These are phyloP conservation scores for Priceomyces medius DNA, from an alignment of 805 yeast genomes.

Conservation along the genomic window DNA sequence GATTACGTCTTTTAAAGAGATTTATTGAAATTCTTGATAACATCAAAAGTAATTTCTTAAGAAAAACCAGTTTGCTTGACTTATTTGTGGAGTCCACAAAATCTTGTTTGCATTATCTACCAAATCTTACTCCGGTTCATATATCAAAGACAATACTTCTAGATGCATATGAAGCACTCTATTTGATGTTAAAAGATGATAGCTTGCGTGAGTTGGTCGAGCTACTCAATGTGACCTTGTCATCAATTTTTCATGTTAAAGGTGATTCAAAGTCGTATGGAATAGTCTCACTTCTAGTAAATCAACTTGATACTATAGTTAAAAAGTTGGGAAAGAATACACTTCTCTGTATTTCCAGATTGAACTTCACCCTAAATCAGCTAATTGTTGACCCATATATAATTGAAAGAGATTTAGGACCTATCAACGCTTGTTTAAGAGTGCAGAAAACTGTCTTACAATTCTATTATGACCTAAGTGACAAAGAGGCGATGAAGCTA, in stretches of 20 bases:
- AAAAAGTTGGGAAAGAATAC: slow-evolving; percentile 14
- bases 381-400: slow-evolving; percentile 28
- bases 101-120: slow-evolving; percentile 26
- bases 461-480: slow-evolving; percentile 12
- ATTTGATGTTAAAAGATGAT: slow-evolving; percentile 11
- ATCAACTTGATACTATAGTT: slow-evolving; percentile 13
- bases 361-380: slow-evolving; percentile 30
- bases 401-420: slow-evolving; percentile 18
- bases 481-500: slow-evolving; percentile 16
- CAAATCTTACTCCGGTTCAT: slow-evolving; percentile 24
- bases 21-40: slow-evolving; percentile 11
- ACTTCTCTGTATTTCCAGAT: slow-evolving; percentile 25
- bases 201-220: slow-evolving; percentile 17
- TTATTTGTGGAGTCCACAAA: slow-evolving; percentile 26
- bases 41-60: slow-evolving; percentile 8
- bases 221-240: slow-evolving; percentile 22
- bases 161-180: slow-evolving; percentile 22
- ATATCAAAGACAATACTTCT: slow-evolving; percentile 19
- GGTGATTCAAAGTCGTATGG: slow-evolving; percentile 10
- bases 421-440: slow-evolving; percentile 17
- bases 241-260: slow-evolving; percentile 23
- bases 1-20: slow-evolving; percentile 17
- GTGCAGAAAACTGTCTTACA: slow-evolving; percentile 22
- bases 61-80: slow-evolving; percentile 25
- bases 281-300: slow-evolving; percentile 15